Evolutionary conservation across 225 moss, liverwort and hornwort genomes (phyloP), one percentile per base, ranked within the genome.

Genomic region (Marchantia paleacea): DNA sequence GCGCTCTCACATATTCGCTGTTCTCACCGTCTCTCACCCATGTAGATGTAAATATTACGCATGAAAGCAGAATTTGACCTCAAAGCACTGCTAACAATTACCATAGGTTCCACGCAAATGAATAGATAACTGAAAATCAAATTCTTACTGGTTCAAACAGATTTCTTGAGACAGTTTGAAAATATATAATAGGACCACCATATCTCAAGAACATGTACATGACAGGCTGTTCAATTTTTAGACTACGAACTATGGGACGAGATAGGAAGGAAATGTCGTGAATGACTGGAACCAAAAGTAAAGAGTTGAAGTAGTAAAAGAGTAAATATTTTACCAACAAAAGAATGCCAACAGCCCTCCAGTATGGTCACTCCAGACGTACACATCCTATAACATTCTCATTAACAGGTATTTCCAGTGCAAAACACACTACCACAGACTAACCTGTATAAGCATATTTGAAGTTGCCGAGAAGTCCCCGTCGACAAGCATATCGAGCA

Each of bases 401-500:
- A 39, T 39, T 39, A 39, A 39, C 39, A 39, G 39, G 39, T 57
- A 19, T 5, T 57, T 57, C 57, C 57, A 19, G 57, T 57, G 39
- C 39, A 57, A n/a, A 39, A 39, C 39, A 39, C 2, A 39, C 39
- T 6, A 53, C 49, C n/a, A 52, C 52, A 55, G 10, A 55, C 25
- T 60, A 18, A 93, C 93, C 93, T 89, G 90, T 82, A 93, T 91
- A 63, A 91, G 80, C 90, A 90, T 91, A 78, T 90, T 89, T 78
- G 87, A 87, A 75, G 85, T 85, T 55, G 78, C 79, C 73, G 85
- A 84, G 76, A 91, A 93, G 78, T 73, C 85, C 73, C 89, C 93
- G 81, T 93, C 93, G 52, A 93, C 93, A 61, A 93, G 85, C 93
- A 93, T 91, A 82, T 89, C 88, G 75, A 93, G 86, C 52, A 93